phyloP scores from a whole-genome alignment of 768 basidiomycete genomes.

The Steccherinum ochraceum region DNA sequence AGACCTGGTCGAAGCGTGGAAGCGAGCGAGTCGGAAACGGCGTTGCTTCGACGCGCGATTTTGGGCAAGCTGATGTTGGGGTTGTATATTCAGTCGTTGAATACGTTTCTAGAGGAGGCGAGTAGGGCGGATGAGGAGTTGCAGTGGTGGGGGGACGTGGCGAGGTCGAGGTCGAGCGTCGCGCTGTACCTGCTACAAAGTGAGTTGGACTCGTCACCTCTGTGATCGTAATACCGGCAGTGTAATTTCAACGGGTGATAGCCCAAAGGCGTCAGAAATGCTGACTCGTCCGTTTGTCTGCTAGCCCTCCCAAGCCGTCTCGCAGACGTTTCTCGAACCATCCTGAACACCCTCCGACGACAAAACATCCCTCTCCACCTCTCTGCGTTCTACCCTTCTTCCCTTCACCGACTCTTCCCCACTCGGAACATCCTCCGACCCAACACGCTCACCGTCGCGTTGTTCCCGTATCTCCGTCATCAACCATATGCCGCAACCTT shows the following conservation, averaged over 20 bases:
- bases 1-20: too few relatives aligned
- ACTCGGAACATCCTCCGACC: conserved; percentile 38
- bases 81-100: conserved; percentile 61
- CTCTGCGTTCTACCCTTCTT: conserved; percentile 40
- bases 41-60: conserved; percentile 36
- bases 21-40: conserved; percentile 15
- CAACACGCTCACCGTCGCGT: conserved; percentile 43
- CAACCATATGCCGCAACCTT: conserved; percentile 22
- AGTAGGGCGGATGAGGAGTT: conserved; percentile 67
- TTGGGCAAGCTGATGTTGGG: conserved; percentile 44
- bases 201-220: conserved; percentile 30
- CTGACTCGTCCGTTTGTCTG: conserved; percentile 3
- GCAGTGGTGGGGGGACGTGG: conserved; percentile 78
- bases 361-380: conserved; percentile 40
- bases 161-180: conserved; percentile 50
- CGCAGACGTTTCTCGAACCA: conserved; percentile 26
- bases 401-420: conserved; percentile 43
- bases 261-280: background rate
- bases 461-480: conserved; percentile 59
- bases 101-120: conserved; percentile 60
- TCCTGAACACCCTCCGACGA: conserved; percentile 36
- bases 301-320: conserved; percentile 43
- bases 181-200: conserved; percentile 74
- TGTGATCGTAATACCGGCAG: background rate
- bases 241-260: background rate